Base-by-base conservation (phyloP, 2,329 filamentous ascomycete species). In the Lecanicillium sp. region DNA sequence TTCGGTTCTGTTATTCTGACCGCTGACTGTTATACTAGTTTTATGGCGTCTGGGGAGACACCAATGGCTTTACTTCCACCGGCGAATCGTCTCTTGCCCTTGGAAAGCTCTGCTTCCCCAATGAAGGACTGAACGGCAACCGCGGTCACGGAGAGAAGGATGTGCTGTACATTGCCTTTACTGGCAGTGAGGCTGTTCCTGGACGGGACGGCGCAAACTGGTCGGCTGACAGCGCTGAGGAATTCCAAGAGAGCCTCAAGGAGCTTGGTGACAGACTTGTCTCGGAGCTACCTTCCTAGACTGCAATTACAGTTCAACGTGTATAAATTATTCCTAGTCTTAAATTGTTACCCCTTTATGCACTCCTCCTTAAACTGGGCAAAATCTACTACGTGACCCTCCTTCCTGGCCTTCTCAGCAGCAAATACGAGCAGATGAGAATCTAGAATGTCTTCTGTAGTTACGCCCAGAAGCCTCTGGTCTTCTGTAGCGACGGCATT, bases 41-140 rank as follows among this genome's bases (percentile, higher is more conserved):
- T 15, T 76, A 75, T 46, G 71, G 69, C 5, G 55, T 76, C 37
- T 76, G 69, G 70, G 72, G 71, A 17, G 71, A 77, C 49, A 69
- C 65, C 15, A 76, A 76, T 40, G 72, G 70, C 18, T 66, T 60
- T 29, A 62, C 65, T 34, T 58, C 62, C 4, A 44, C 51, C n/a
- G 71, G 72, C 18, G 72, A 77, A 45, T 61, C 68, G 0, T 67
- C 68, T 4, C 63, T 76, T 39, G 64, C 68, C 2, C 56, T 76
- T 7, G 72, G 66, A 1, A 65, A 69, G 28, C 53, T 66, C 18
- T 76, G 72, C 49, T 76, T 67, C 48, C 69, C 69, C 0, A 56
- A 59, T 10, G 35, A 37, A 7, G 51, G 48, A 0, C 56, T 78
- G 15, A 69, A 54, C n/a, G 74, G 73, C 3, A 55, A 74, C 46